Base-by-base conservation (phyloP, 192 early-diverging fungal species). In the Linnemannia exigua region DNA sequence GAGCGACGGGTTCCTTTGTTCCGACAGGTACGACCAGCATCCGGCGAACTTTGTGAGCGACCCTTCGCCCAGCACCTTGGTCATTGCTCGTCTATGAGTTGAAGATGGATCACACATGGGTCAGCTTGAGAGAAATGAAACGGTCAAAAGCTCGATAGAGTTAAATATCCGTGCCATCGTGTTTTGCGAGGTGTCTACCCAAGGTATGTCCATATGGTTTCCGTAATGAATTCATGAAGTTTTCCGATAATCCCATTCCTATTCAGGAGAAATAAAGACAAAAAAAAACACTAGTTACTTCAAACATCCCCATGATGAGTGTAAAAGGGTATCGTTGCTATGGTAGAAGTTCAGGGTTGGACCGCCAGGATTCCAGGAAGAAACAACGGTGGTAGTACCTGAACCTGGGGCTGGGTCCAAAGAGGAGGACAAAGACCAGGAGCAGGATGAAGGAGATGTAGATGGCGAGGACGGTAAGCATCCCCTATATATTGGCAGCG, bases 371-470 rank as follows among this genome's bases (percentile, higher is more conserved):
- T 48, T 67, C 1, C 6, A 48, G 17, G 46, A 51, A 17, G 7
- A 28, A 35, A 17, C 35, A 9, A 48, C 9, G 38, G 5, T 19
- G 28, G 17, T 11, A 20, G 46, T 79, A 85, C 83, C 83, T 79
- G 74, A 85, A 85, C n/a, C 77, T 50, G 14, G 83, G 83, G 35
- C 83, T 85, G 17, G 83, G 83, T 37, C 83, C 83, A 52, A 85
- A 85, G 41, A 85, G 77, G 28, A 85, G 77, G 6, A 85, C 67
- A 46, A 85, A 85, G 68, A 85, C 83, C 77, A 79, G 68, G 41
- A 79, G 52, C 67, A 85, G 74, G 77, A 85, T 85, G 77, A 85
- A 79, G 25, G 73, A 41, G 77, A 85, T 85, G 83, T 85, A 85
- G 77, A 85, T 70, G 77, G 70, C 67, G 52, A 85, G 77, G 52